Evolutionary conservation across 2,329 filamentous ascomycete species (phyloP).

Genomic region (Curvularia eragrostidis): DNA sequence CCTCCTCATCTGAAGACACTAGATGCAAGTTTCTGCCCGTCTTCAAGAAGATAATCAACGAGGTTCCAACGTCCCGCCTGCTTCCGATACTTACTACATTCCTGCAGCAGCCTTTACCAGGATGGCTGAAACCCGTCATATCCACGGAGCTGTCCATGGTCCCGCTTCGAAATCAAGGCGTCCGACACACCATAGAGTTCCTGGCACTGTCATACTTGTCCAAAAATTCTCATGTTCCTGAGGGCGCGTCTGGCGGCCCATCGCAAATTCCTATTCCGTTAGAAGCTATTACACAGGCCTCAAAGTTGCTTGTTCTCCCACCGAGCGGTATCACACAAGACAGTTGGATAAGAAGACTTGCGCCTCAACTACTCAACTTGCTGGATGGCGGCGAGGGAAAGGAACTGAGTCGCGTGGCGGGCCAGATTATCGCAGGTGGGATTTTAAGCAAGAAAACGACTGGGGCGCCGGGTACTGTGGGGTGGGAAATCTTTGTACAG

Average conservation of each 20-base stretch:
- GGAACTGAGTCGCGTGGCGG: conserved; percentile 65
- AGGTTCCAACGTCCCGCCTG: conserved; percentile 60
- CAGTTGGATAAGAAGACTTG: conserved; percentile 66
- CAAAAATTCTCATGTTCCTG: conserved; percentile 53
- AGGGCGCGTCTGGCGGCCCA: conserved; percentile 41
- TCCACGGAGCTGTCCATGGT: conserved; percentile 65
- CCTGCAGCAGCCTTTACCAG: conserved; percentile 66
- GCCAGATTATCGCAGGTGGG: conserved; percentile 70
- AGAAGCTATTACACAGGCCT: conserved; percentile 70
- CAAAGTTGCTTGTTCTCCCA: conserved; percentile 66
- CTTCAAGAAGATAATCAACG: conserved; percentile 28
- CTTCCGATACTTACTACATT: conserved; percentile 68
- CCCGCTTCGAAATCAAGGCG: conserved; percentile 68
- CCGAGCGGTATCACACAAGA: conserved; percentile 62
- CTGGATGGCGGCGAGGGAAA: conserved; percentile 66
- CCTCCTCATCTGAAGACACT: conserved; percentile 18
- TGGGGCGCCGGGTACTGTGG: conserved; percentile 67
- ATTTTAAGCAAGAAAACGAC: conserved; percentile 69
- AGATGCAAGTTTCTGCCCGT: conserved; percentile 23
- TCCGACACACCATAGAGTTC: conserved; percentile 73
- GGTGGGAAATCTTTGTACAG: conserved; percentile 68
- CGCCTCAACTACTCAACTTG: conserved; percentile 66
- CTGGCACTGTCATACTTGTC: conserved; percentile 71
- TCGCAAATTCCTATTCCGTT: conserved; percentile 66
- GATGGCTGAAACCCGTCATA: conserved; percentile 66